Percentiles rank a stretch among this genome's conserved stretches.
phyloP scores from a whole-genome alignment of 192 early-diverging fungal genomes.

The Coemansia sp. region DNA sequence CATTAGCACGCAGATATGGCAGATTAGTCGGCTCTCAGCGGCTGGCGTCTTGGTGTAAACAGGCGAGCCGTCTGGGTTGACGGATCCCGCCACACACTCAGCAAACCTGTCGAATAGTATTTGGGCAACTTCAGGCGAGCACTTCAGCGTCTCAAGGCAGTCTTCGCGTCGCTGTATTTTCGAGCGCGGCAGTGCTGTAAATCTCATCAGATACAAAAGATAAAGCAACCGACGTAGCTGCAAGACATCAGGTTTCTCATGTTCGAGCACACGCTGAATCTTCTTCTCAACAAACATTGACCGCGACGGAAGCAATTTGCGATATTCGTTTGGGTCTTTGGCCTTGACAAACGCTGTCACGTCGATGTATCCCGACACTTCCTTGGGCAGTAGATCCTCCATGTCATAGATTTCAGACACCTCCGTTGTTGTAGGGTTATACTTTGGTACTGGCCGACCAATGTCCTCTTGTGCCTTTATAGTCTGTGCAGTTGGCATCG shows the following conservation, averaged over 20 bases:
- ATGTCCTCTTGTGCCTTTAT: constrained; percentile 57
- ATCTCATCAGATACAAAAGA: constrained; percentile 74
- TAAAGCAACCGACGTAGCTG: constrained; percentile 65
- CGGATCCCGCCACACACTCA: constrained; percentile 56
- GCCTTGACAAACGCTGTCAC: constrained; percentile 56
- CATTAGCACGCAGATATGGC: constrained; percentile 71
- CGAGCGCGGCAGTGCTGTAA: constrained; percentile 53
- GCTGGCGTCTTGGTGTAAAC: constrained; percentile 57
- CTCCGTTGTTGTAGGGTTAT: constrained; percentile 63
- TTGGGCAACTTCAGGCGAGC: constrained; percentile 55
- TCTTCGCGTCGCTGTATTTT: constrained; percentile 54
- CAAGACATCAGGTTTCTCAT: constrained; percentile 28
- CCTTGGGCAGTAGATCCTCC: constrained; percentile 66
- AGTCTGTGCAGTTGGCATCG: constrained; percentile 60
- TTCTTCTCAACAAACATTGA: constrained; percentile 40
- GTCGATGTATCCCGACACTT: constrained; percentile 65
- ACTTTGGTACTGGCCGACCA: constrained; percentile 73
- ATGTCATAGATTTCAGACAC: constrained; percentile 80
- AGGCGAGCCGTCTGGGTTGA: constrained; percentile 49
- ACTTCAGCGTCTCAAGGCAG: constrained; percentile 48
- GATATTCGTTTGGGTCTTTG: constrained; percentile 37
- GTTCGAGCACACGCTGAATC: constrained; percentile 28
- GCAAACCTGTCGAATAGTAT: constrained; percentile 65
- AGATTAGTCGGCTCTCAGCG: constrained; percentile 72
- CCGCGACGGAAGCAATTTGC: constrained; percentile 16